Conservation (phyloP, 805 yeast species). For the Cyberlindnera subsufficiens region DNA sequence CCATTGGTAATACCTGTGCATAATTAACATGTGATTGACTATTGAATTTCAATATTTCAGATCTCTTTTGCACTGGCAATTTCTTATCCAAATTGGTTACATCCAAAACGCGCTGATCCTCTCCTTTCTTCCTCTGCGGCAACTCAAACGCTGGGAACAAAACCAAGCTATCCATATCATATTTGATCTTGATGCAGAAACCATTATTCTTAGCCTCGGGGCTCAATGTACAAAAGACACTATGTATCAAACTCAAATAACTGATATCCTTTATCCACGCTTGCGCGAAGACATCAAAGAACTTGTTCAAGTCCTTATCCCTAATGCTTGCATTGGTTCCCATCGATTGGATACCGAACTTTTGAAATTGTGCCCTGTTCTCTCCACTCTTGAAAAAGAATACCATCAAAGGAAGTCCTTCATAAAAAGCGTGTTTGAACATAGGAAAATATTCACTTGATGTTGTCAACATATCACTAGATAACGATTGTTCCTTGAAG, state of each 20-base stretch:
- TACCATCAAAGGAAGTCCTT: slow-evolving; percentile 31
- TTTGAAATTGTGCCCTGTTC: slow-evolving; percentile 5
- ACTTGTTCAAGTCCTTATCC: slow-evolving; percentile 11
- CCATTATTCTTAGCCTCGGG: slow-evolving; percentile 19
- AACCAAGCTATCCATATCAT: slow-evolving; percentile 24
- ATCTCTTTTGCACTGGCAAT: neutral
- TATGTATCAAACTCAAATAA: slow-evolving; percentile 31
- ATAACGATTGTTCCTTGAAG: slow-evolving; percentile 14
- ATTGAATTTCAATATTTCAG: neutral
- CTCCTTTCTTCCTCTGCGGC: no score
- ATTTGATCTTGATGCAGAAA: slow-evolving; percentile 34
- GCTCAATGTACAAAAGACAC: slow-evolving; percentile 38
- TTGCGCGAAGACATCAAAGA: slow-evolving; percentile 37
- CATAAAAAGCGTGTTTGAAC: slow-evolving; percentile 22
- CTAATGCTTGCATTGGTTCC: slow-evolving; percentile 4
- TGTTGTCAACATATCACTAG: slow-evolving; percentile 7
- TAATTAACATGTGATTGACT: neutral
- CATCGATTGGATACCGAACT: slow-evolving; percentile 11
- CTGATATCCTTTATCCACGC: slow-evolving; percentile 32
- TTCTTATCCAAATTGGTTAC: neutral
- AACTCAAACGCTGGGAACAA: slow-evolving; percentile 25
- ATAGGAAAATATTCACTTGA: slow-evolving; percentile 18
- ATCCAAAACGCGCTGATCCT: neutral
- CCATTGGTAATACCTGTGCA: neutral
- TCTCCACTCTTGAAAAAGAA: slow-evolving; percentile 28